Conservation (phyloP, 352 stramenopile genomes). For the Phytophthora ohioensis region DNA sequence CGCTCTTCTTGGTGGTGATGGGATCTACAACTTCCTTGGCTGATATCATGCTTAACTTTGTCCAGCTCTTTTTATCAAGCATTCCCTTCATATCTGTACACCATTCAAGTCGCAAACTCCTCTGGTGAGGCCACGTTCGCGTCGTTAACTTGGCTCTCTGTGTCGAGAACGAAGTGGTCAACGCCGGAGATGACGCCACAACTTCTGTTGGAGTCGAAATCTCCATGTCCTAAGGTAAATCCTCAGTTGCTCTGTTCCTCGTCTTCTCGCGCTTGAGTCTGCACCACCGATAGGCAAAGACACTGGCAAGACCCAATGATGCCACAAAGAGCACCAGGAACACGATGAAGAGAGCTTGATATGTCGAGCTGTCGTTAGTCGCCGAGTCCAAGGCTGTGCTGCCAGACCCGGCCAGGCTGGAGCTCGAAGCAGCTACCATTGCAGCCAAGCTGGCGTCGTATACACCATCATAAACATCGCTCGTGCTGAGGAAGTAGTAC, state of each 20-base stretch:
- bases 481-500: conserved; percentile 47
- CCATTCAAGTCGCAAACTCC: too few species aligned
- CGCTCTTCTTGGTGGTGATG: too few species aligned
- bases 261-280: conserved; percentile 30
- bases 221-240: conserved; percentile 20
- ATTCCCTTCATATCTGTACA: too few species aligned
- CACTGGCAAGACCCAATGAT: conserved; percentile 25
- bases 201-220: conserved; percentile 14
- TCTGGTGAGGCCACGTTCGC: too few species aligned
- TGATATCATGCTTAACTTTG: too few species aligned
- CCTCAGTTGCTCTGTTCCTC: conserved; percentile 17
- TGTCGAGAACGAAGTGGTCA: conserved; percentile 16
- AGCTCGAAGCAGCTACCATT: conserved; percentile 18
- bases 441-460: conserved; percentile 37
- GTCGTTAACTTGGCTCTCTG: conserved; percentile 1
- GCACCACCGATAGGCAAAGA: conserved; percentile 44
- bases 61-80: too few species aligned
- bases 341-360: conserved; percentile 57
- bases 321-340: conserved; percentile 53
- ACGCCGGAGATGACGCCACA: conserved; percentile 9
- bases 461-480: conserved; percentile 48
- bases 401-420: background rate
- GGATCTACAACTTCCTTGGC: too few species aligned
- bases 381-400: background rate
- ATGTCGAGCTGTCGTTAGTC: conserved; percentile 27